These are phyloP conservation scores for Candida easanensis DNA, from an alignment of 805 yeast genomes.

Conservation along the genomic window DNA sequence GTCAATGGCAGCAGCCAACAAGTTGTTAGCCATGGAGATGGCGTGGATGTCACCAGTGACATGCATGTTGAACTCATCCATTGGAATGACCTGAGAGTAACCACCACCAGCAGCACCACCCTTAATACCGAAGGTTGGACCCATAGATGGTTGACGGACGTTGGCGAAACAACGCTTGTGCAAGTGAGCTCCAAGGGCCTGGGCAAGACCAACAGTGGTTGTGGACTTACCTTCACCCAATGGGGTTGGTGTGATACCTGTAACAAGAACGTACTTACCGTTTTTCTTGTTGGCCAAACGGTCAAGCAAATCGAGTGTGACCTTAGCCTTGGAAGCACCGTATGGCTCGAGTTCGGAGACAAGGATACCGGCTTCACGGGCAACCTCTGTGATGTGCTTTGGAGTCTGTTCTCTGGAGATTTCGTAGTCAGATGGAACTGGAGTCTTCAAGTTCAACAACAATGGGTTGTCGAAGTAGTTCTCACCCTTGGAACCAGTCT, in stretches of 20 bases:
- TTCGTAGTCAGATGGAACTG: constrained; percentile 80
- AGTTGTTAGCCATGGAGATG: constrained; percentile 75
- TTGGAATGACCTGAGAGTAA: constrained; percentile 81
- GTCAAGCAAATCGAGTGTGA: constrained; percentile 58
- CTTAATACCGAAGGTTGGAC: constrained; percentile 84
- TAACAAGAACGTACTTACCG: constrained; percentile 72
- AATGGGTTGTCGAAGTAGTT: constrained; percentile 40
- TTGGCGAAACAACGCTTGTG: constrained; percentile 69
- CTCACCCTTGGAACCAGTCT: constrained; percentile 26
- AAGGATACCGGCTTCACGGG: constrained; percentile 64
- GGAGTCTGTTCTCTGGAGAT: constrained; percentile 77
- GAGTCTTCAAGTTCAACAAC: constrained; percentile 50
- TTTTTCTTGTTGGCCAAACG: constrained; percentile 57
- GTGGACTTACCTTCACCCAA: constrained; percentile 86
- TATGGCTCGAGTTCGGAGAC: constrained; percentile 72
- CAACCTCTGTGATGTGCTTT: constrained; percentile 64
- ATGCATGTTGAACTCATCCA: constrained; percentile 87
- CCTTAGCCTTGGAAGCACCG: constrained; percentile 77
- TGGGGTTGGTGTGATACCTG: constrained; percentile 86
- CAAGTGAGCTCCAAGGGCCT: constrained; percentile 78
- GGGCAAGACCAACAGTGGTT: constrained; percentile 79
- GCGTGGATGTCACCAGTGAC: constrained; percentile 87
- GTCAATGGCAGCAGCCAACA: constrained; percentile 82
- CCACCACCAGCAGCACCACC: constrained; percentile 95
- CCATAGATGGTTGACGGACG: constrained; percentile 87